A percentile compares a stretch with the other conserved stretches of the same genome.
phyloP scores from a whole-genome alignment of 306 rosid species.

The Castanea mollissima region DNA sequence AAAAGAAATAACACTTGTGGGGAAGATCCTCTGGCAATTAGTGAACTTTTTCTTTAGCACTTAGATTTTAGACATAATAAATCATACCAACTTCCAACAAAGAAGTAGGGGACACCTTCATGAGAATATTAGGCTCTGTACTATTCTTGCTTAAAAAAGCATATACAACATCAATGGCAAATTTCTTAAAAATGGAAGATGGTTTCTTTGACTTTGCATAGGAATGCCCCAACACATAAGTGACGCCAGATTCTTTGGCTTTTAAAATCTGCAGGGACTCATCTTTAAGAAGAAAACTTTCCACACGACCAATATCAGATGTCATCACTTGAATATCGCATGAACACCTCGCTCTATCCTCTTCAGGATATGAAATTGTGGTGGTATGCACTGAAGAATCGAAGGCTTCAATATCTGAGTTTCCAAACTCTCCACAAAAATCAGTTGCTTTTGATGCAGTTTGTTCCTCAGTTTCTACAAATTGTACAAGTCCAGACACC shows the following conservation, averaged over 20 bases:
- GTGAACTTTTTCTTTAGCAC: background rate
- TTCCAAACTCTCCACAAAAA: slow-evolving; percentile 25
- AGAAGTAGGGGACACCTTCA: slow-evolving; percentile 66
- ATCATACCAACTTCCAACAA: slow-evolving; percentile 83
- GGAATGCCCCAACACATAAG: slow-evolving; percentile 71
- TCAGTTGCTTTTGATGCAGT: slow-evolving; percentile 18
- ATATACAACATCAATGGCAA: slow-evolving; percentile 56
- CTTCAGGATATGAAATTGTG: slow-evolving; percentile 15
- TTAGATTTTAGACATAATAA: slow-evolving; percentile 53
- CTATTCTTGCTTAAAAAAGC: slow-evolving; percentile 69
- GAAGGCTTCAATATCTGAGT: slow-evolving; percentile 23
- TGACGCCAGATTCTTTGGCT: slow-evolving; percentile 76
- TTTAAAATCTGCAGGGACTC: slow-evolving; percentile 57
- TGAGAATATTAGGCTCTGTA: slow-evolving; percentile 54
- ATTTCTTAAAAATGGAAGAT: slow-evolving; percentile 62
- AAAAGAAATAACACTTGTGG: background rate
- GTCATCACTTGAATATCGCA: slow-evolving; percentile 18
- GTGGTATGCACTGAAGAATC: slow-evolving; percentile 23
- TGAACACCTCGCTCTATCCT: slow-evolving; percentile 25
- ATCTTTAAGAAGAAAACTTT: slow-evolving; percentile 24
- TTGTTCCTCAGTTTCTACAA: slow-evolving; percentile 57
- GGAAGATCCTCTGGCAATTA: background rate
- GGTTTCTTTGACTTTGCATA: slow-evolving; percentile 71
- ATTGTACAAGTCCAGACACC: slow-evolving; percentile 51
- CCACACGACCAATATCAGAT: slow-evolving; percentile 7